phyloP scores from a whole-genome alignment of 116 monocot species.

The Posidonia oceanica region DNA sequence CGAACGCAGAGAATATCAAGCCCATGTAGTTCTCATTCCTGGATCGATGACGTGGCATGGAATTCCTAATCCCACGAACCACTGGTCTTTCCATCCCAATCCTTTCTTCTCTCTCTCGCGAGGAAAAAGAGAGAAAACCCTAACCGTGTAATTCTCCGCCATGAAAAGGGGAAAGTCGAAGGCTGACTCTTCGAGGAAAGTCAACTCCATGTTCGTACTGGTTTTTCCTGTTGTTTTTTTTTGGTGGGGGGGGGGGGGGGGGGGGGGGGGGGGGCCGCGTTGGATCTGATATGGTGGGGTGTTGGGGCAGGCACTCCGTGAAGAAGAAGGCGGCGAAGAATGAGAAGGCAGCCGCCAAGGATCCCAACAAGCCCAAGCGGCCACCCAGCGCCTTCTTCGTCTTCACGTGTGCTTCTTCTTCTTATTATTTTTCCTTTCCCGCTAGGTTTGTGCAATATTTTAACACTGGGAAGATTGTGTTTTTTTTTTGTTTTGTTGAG shows the following conservation, averaged over 20 bases:
- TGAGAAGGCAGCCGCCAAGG: conserved; percentile 35
- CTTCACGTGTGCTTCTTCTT: conserved; percentile 27
- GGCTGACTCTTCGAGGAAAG: conserved; percentile 26
- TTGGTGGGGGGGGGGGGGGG: too few relatives aligned
- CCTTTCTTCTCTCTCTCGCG: too few relatives aligned
- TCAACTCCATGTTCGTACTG: conserved; percentile 21
- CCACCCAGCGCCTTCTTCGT: conserved; percentile 72
- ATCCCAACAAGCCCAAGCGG: conserved; percentile 74
- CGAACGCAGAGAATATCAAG: too few relatives aligned
- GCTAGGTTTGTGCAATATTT: too few relatives aligned
- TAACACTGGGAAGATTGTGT: too few relatives aligned
- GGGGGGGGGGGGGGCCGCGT: too few relatives aligned
- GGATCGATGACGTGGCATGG: too few relatives aligned
- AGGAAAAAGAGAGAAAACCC: too few relatives aligned
- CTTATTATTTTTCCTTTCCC: background rate
- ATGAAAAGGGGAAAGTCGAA: conserved; percentile 25
- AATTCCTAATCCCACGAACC: too few relatives aligned
- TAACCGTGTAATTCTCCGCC: background rate
- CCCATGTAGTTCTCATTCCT: too few relatives aligned
- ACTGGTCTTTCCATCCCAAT: too few relatives aligned
- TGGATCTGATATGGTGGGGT: too few relatives aligned
- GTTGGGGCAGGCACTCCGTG: conserved; percentile 18
- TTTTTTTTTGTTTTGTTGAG: background rate
- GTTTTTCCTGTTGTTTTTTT: background rate
- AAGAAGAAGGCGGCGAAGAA: conserved; percentile 52